Evolutionary conservation across 176 grass and related monocot species (phyloP), one percentile per base, ranked within the genome.

Genomic region (Aegilops umbellulata): DNA sequence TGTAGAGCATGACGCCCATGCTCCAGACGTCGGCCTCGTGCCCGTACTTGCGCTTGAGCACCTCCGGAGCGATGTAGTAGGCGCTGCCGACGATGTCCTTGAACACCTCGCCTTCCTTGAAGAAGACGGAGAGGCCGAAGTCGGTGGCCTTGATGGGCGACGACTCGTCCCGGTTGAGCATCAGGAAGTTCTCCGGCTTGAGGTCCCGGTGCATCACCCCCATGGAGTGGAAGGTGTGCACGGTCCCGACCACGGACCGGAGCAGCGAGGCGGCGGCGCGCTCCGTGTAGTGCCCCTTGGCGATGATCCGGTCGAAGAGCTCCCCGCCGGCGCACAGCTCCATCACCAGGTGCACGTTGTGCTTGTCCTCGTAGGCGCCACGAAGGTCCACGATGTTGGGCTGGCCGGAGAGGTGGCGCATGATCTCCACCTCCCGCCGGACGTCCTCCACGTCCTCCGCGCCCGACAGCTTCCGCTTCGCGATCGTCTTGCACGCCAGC

Each of bases 241-340:
- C 86, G 80, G 92, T 89, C 24, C 80, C 74, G 61, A 94, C 88
- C 36, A 94, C 92, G 19, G 81, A 46, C 25, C 92, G 84, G 38
- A 91, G 87, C 36, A 97, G 81, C 57, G 79, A 44, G 2, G 92
- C 92, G 0, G 90, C 92, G 3, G 86, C 95, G 46, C 90, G 90
- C 90, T 97, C 95, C 17, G 92, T 92, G 87, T 97, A 97, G 72
- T 95, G 90, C 0, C 92, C 95, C 12, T 58, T 80, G 0, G 92
- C 91, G 39, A 97, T 95, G 84, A 97, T 91, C 22, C 95, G 87
- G 78, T 97, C 95, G 67, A 97, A 97, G 86, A 94, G 91, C 92
- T 97, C 90, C 81, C 92, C 92, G 81, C 90, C 92, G 60, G 87
- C 88, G 86, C 95, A 97, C 32, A 97, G 82, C 92, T 97, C 95